Conservation (phyloP, 2,329 filamentous ascomycete species). For the Nemania serpens region DNA sequence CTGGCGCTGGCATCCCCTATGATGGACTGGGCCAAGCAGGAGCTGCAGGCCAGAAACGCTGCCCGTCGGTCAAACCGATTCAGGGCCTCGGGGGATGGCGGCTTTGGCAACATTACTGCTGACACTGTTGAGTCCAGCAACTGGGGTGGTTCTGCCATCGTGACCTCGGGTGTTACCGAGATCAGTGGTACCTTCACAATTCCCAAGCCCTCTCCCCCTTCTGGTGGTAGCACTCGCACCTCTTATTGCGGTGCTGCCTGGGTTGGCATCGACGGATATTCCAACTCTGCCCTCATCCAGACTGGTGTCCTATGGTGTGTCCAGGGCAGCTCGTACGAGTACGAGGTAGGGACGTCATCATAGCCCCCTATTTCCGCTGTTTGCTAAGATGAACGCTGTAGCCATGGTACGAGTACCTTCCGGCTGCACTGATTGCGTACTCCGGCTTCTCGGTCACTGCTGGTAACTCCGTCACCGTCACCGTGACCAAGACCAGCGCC, state of each 20-base stretch:
- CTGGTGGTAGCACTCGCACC: constrained; percentile 7
- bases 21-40: constrained; percentile 22
- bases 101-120: constrained; percentile 15
- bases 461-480: constrained; percentile 20
- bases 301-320: constrained; percentile 28
- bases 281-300: constrained; percentile 21
- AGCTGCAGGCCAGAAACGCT: constrained; percentile 20
- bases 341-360: constrained; percentile 15
- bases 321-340: constrained; percentile 15
- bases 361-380: not conserved
- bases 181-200: constrained; percentile 20
- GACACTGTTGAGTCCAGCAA: constrained; percentile 17
- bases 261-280: constrained; percentile 24
- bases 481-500: constrained; percentile 22
- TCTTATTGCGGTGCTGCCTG: constrained; percentile 25
- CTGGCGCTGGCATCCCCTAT: constrained; percentile 21
- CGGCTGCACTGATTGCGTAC: constrained; percentile 18
- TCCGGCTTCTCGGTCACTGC: constrained; percentile 17
- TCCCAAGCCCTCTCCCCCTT: constrained; percentile 14
- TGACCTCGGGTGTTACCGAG: constrained; percentile 24
- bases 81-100: constrained; percentile 5
- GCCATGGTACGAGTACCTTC: constrained; percentile 27
- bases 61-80: constrained; percentile 14
- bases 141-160: constrained; percentile 22
- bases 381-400: not conserved